Base-by-base conservation (phyloP, 2,329 filamentous ascomycete species). In the Davidsoniella australis region DNA sequence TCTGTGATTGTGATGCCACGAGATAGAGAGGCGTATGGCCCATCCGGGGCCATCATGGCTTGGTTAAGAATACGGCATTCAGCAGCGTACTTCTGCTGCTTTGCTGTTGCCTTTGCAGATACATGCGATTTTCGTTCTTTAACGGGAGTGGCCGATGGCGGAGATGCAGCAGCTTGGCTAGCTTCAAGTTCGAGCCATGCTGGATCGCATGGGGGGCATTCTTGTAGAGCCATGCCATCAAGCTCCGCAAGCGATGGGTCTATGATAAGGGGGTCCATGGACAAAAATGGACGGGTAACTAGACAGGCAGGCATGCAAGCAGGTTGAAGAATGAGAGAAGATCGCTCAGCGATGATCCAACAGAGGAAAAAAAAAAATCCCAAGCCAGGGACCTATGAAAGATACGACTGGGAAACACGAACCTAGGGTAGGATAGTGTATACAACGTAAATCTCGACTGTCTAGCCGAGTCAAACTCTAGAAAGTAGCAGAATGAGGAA, bases 161-260 rank as follows among this genome's bases (percentile, higher is more conserved):
- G 55, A 48, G 57, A 55, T 54, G 56, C 57, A 55, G 55, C 48
- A 51, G 47, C 49, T 55, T 54, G 53, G 10, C 59, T 55, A 24
- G 60, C 52, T 54, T 70, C 66, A 54, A 64, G 60, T 20, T 58
- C 57, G 7, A 67, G 51, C 67, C 68, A 71, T 41, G 57, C 61
- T 16, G 62, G 59, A 53, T 69, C 59, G 6, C 68, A 55, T 2
- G 62, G 61, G 6, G 68, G 68, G 5, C 64, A 62, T 5, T 53
- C 54, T 10, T 55, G 33, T 33, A 66, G 58, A 41, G 59, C 54
- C 42, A 62, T 59, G 2, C 41, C 40, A 18, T 56, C 46, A 3
- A 62, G 53, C 29, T 38, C 49, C 20, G 40, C 36, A 18, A 51
- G 41, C 17, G 49, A 51, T 41, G 49, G 49, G 36, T 51, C 39